Conservation (phyloP, 352 stramenopile genomes). For the Globisporangium apiculatum region DNA sequence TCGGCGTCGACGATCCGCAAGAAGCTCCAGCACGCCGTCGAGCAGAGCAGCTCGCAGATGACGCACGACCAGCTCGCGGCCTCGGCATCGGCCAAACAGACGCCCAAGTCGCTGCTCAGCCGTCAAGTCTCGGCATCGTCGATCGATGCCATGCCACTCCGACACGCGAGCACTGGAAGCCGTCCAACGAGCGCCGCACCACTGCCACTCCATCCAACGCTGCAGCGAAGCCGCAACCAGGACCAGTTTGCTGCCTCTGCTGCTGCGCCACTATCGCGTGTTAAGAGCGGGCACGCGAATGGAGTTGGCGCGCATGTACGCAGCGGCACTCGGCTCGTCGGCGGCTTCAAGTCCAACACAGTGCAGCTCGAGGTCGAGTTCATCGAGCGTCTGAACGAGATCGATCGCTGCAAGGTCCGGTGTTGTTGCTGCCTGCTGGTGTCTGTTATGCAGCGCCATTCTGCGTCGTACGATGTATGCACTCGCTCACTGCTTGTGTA, state of each 20-base stretch:
- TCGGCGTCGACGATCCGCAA: slow-evolving; percentile 62
- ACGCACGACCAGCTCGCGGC: slow-evolving; percentile 28
- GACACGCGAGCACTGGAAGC: not conserved
- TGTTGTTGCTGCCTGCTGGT: too few species aligned
- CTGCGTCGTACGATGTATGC: not conserved
- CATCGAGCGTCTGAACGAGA: slow-evolving; percentile 52
- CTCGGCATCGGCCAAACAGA: slow-evolving; percentile 14
- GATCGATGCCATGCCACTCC: not conserved
- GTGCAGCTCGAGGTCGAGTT: slow-evolving; percentile 62
- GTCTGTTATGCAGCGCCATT: not conserved
- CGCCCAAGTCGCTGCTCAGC: slow-evolving; percentile 13
- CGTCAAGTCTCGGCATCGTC: slow-evolving; percentile 5
- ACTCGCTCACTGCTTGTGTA: too few species aligned
- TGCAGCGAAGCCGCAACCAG: slow-evolving; percentile 1
- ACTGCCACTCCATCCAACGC: not conserved
- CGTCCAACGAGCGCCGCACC: slow-evolving; percentile 8
- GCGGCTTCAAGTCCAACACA: slow-evolving; percentile 38
- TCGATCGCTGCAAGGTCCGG: slow-evolving; percentile 52
- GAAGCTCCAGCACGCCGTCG: slow-evolving; percentile 50
- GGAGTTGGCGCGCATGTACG: not conserved
- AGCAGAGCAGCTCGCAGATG: slow-evolving; percentile 31
- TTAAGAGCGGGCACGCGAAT: not conserved
- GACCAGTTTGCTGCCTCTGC: slow-evolving; percentile 10
- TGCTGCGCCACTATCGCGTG: not conserved
- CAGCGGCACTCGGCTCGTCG: slow-evolving; percentile 3